These are phyloP conservation scores for Tolypocladium endophyticum DNA, from an alignment of 2,329 filamentous ascomycete species.

Conservation along the genomic window DNA sequence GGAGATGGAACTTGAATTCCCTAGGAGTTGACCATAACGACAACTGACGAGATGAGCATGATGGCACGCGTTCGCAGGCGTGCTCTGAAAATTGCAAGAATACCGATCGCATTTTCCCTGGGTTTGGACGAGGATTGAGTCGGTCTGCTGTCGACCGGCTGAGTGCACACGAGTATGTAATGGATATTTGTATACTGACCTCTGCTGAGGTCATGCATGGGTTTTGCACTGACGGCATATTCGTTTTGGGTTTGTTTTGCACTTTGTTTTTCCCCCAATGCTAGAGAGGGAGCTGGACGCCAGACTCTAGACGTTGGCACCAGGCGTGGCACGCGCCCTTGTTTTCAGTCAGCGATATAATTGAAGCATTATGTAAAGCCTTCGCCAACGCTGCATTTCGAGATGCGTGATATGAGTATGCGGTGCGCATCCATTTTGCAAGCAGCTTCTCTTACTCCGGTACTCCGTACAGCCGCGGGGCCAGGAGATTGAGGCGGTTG, in stretches of 20 bases:
- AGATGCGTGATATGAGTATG: neutral
- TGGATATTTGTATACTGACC: neutral
- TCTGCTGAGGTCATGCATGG: neutral
- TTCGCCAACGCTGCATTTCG: neutral
- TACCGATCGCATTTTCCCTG: neutral
- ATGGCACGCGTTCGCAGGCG: slow-evolving; percentile 11
- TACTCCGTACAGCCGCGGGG: neutral
- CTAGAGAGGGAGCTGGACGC: neutral
- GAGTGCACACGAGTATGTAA: neutral
- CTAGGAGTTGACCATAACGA: slow-evolving; percentile 14
- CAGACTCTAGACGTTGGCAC: neutral
- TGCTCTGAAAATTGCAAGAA: neutral
- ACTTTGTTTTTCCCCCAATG: neutral
- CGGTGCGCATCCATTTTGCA: neutral
- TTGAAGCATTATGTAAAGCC: neutral
- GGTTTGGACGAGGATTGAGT: neutral
- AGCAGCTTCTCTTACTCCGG: too few species aligned
- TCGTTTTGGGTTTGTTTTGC: neutral
- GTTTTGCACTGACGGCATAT: neutral
- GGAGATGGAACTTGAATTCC: slow-evolving; percentile 1
- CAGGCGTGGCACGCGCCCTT: neutral
- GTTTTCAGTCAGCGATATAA: neutral
- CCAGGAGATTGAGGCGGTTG: neutral
- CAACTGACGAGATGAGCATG: slow-evolving; percentile 18
- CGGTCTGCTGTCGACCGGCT: neutral